Base-by-base conservation (phyloP, 805 yeast species). In the Starmerella kuoi region DNA sequence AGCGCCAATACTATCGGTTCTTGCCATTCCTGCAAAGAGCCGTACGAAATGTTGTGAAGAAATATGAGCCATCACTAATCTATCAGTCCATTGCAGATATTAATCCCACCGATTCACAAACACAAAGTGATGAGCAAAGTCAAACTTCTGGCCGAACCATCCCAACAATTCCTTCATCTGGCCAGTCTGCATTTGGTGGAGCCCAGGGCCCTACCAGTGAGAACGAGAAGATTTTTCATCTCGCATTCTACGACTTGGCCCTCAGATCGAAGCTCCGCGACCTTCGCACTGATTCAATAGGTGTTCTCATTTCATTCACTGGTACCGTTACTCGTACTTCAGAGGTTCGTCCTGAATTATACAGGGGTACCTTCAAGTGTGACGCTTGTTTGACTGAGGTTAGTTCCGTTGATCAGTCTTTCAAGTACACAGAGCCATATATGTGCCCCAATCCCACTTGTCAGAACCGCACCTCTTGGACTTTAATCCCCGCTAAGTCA, bases 261-360 rank as follows among this genome's bases (percentile, higher is more conserved):
- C 65, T 83, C 0, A 71, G 80, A 15, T 75, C 83, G 55, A 73
- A 94, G 60, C 80, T 91, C 53, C 75, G 98, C 57, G 97, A 88
- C 56, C 71, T 91, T 44, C 73, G 91, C 55, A 82, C 96, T 1
- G 94, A 83, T 52, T 79, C 79, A 50, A 79, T 91, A 44, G 98
- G 97, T 14, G 69, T 81, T 8, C 69, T 88, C 47, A 70, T 85
- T 65, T 69, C 88, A 8, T 81, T 88, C 26, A 77, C 88, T 7
- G 98, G 97, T 42, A 91, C 98, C 0, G 95, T 91, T 4, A 88
- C 97, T 0, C 74, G 97, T 60, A 85, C 97, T 0, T 79, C 93
- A 19, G 97, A 91, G 63, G 96, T 91, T 11, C 74, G 97, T 44
- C 98, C 98, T 0, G 98, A 91, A 61, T 69, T 91, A 47, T 84